Percentiles rank a stretch among this genome's conserved stretches.
Conservation (phyloP, 192 early-diverging fungal genomes). For the Backusella liffmaniae region DNA sequence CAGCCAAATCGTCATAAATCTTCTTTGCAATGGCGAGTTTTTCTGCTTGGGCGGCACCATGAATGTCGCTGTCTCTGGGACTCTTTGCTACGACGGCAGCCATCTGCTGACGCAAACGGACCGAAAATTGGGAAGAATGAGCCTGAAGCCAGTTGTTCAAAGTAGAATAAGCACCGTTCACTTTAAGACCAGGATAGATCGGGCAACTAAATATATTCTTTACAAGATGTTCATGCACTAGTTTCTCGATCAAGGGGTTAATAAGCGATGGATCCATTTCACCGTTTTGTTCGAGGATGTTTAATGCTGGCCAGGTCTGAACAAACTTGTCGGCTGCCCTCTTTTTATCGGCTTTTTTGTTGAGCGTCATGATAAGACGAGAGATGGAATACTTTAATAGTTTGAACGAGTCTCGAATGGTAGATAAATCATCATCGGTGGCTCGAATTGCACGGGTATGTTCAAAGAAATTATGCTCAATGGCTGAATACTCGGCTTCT, state of each 20-base stretch:
- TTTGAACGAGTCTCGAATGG: conserved; percentile 39
- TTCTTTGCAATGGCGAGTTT: conserved; percentile 16
- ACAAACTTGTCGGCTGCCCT: conserved; percentile 28
- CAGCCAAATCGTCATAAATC: conserved; percentile 36
- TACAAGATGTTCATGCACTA: conserved; percentile 31
- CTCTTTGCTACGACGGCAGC: conserved; percentile 35
- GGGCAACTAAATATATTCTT: conserved; percentile 31
- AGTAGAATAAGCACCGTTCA: conserved; percentile 32
- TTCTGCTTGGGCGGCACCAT: conserved; percentile 24
- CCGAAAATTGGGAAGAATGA: conserved; percentile 27
- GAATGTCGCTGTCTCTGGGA: conserved; percentile 26
- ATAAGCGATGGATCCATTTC: conserved; percentile 31
- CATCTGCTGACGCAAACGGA: conserved; percentile 39
- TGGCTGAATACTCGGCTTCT: conserved; percentile 33
- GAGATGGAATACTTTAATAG: conserved; percentile 33
- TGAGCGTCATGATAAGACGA: conserved; percentile 34
- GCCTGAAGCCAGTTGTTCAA: conserved; percentile 29
- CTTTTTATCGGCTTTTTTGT: conserved; percentile 38
- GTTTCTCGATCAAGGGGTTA: conserved; percentile 37
- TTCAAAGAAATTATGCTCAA: conserved; percentile 38
- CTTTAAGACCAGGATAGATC: conserved; percentile 33
- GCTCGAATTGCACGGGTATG: conserved; percentile 35
- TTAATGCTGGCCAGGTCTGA: conserved; percentile 29
- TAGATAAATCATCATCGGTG: conserved; percentile 43
- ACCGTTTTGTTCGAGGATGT: conserved; percentile 19